These are phyloP conservation scores for Ilex paraguariensis DNA, from an alignment of 305 asterid species.

Conservation along the genomic window DNA sequence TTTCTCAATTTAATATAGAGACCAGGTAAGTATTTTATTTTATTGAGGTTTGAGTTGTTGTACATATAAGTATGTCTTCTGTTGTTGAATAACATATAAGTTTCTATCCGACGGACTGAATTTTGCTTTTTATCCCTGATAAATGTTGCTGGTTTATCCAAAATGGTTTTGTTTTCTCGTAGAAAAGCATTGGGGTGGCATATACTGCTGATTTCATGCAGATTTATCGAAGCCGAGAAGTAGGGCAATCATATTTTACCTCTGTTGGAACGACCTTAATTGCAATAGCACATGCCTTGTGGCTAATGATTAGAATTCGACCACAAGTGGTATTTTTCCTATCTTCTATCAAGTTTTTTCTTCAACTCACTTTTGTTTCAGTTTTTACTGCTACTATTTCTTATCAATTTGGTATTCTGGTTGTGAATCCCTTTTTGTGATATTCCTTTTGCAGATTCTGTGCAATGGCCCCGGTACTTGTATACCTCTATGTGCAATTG, in stretches of 20 bases:
- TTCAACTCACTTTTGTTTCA: background rate
- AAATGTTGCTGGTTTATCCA: background rate
- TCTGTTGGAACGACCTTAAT: slow-evolving; percentile 78
- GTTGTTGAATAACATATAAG: too few species aligned
- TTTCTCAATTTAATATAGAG: too few species aligned
- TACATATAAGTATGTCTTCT: too few species aligned
- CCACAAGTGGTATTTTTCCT: slow-evolving; percentile 69
- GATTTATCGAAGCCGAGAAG: slow-evolving; percentile 87
- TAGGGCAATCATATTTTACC: slow-evolving; percentile 83
- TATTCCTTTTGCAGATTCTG: slow-evolving; percentile 47
- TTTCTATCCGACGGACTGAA: too few species aligned
- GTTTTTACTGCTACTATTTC: background rate
- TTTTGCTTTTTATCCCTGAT: too few species aligned
- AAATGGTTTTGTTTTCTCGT: slow-evolving; percentile 24
- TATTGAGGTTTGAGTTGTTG: too few species aligned
- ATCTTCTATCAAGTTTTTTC: background rate
- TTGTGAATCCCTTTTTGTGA: background rate
- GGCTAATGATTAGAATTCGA: slow-evolving; percentile 86
- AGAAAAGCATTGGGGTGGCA: slow-evolving; percentile 40
- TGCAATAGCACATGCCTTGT: slow-evolving; percentile 66
- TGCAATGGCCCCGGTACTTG: slow-evolving; percentile 99
- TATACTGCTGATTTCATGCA: slow-evolving; percentile 56
- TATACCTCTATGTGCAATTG: slow-evolving; percentile 4
- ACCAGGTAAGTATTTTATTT: too few species aligned
- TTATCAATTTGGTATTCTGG: too few species aligned